Conservation (phyloP, 2,329 filamentous ascomycete species). For the Neopestalotiopsis sp. region DNA sequence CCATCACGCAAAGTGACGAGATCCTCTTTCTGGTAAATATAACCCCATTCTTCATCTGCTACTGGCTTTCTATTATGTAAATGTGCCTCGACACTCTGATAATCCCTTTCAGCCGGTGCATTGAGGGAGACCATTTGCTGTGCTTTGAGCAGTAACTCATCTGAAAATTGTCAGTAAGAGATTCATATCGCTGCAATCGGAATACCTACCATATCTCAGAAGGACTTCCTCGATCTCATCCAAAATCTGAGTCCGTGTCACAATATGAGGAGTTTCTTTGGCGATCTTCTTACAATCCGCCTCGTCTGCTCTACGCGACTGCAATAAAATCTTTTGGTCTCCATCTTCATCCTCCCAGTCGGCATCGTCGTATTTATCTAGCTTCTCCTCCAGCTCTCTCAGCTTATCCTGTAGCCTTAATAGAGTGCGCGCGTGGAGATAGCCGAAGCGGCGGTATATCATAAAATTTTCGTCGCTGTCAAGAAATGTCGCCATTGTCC, state of each 20-base stretch:
- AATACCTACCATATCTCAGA: not conserved
- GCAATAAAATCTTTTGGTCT: not conserved
- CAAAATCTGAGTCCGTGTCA: not conserved
- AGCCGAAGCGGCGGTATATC: conserved; percentile 12
- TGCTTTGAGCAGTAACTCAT: not conserved
- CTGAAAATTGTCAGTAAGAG: not conserved
- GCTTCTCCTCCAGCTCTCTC: not conserved
- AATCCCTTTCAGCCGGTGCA: not conserved
- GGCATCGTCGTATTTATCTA: not conserved
- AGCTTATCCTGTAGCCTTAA: not conserved
- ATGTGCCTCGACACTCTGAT: not conserved
- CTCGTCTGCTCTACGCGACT: not conserved
- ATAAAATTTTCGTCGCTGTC: conserved; percentile 17
- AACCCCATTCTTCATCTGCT: not conserved
- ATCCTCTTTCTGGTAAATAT: conserved; percentile 16
- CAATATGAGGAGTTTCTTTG: not conserved
- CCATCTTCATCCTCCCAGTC: not conserved
- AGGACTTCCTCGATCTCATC: not conserved
- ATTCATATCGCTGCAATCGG: not conserved
- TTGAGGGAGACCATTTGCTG: not conserved
- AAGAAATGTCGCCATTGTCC: not conserved
- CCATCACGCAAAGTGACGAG: conserved; percentile 11
- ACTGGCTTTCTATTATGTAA: not conserved
- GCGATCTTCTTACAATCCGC: not conserved
- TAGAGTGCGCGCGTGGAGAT: not conserved